A percentile compares a stretch with the other conserved stretches of the same genome.
Evolutionary conservation across 2,329 filamentous ascomycete species (phyloP).

Genomic region (Penicillium italicum): DNA sequence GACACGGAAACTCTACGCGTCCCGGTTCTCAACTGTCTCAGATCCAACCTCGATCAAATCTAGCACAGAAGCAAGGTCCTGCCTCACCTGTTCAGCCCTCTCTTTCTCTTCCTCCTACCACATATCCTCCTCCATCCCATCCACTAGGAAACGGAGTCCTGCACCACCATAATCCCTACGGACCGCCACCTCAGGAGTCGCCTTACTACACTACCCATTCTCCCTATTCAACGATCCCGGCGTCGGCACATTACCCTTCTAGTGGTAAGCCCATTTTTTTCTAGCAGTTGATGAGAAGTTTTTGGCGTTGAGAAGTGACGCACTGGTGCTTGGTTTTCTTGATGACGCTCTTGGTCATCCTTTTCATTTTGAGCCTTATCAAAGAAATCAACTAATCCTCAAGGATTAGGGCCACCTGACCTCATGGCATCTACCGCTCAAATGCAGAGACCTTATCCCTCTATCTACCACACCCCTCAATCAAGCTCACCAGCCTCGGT

Average conservation of each 20-base stretch:
- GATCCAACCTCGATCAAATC: constrained; percentile 29
- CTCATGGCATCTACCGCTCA: constrained; percentile 62
- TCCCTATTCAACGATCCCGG: constrained; percentile 77
- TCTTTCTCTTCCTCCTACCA: constrained; percentile 27
- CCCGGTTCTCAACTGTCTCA: constrained; percentile 31
- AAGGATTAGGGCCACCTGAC: constrained; percentile 65
- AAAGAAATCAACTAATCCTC: constrained; percentile 53
- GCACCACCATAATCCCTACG: constrained; percentile 60
- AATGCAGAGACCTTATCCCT: constrained; percentile 72
- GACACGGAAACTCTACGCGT: constrained; percentile 30
- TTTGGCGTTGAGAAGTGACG: background rate
- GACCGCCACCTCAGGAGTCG: constrained; percentile 62
- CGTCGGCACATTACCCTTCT: constrained; percentile 78
- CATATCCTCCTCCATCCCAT: constrained; percentile 32
- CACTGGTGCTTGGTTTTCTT: background rate
- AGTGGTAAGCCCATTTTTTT: constrained; percentile 62
- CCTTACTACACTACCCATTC: constrained; percentile 73
- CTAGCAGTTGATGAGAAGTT: constrained; percentile 40
- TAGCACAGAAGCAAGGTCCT: constrained; percentile 42
- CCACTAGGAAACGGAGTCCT: constrained; percentile 42
- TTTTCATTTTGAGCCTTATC: constrained; percentile 52
- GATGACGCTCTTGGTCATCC: background rate
- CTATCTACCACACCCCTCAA: constrained; percentile 93
- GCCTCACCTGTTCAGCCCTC: constrained; percentile 62
- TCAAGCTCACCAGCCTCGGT: constrained; percentile 93